Percentiles rank a stretch among this genome's conserved stretches.
phyloP scores from a whole-genome alignment of 2,329 filamentous ascomycete species.

The Verticillium klebahnii region DNA sequence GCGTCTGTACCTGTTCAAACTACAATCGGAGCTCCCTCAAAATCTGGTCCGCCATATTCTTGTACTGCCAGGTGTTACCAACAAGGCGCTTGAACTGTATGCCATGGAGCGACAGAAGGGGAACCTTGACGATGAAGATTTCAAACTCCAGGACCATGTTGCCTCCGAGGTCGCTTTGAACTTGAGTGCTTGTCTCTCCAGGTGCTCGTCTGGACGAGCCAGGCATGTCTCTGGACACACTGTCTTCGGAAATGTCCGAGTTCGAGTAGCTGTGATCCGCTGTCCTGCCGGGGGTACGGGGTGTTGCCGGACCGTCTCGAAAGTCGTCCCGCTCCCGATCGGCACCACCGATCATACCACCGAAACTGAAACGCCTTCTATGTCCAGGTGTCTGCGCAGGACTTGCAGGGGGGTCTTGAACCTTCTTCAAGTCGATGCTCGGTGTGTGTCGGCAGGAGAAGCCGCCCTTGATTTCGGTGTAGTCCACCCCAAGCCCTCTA shows the following conservation, averaged over 20 bases:
- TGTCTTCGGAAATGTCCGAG: slow-evolving; percentile 82
- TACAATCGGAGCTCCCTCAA: slow-evolving; percentile 78
- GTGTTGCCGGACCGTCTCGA: slow-evolving; percentile 46
- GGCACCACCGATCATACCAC: slow-evolving; percentile 53
- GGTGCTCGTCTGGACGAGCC: slow-evolving; percentile 47
- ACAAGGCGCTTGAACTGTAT: slow-evolving; percentile 97
- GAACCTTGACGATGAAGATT: slow-evolving; percentile 96
- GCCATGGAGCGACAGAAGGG: slow-evolving; percentile 84
- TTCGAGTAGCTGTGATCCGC: slow-evolving; percentile 75
- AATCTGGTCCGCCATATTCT: slow-evolving; percentile 96
- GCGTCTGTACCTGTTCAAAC: slow-evolving; percentile 11
- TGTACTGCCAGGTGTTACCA: slow-evolving; percentile 97
- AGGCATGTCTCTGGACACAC: slow-evolving; percentile 51
- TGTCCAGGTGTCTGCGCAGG: slow-evolving; percentile 55
- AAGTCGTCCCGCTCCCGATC: slow-evolving; percentile 69
- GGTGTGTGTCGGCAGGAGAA: slow-evolving; percentile 86
- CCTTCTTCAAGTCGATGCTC: slow-evolving; percentile 80
- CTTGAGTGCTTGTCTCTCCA: slow-evolving; percentile 87
- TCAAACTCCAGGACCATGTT: slow-evolving; percentile 87
- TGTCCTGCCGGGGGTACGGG: slow-evolving; percentile 39
- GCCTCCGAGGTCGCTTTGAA: slow-evolving; percentile 82
- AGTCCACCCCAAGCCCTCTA: slow-evolving; percentile 83
- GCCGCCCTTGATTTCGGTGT: slow-evolving; percentile 85
- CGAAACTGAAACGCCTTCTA: slow-evolving; percentile 78
- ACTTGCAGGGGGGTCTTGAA: slow-evolving; percentile 59